These are phyloP conservation scores for Lodderomyces elongisporus DNA, from an alignment of 1,139 yeast genomes.

Conservation along the genomic window DNA sequence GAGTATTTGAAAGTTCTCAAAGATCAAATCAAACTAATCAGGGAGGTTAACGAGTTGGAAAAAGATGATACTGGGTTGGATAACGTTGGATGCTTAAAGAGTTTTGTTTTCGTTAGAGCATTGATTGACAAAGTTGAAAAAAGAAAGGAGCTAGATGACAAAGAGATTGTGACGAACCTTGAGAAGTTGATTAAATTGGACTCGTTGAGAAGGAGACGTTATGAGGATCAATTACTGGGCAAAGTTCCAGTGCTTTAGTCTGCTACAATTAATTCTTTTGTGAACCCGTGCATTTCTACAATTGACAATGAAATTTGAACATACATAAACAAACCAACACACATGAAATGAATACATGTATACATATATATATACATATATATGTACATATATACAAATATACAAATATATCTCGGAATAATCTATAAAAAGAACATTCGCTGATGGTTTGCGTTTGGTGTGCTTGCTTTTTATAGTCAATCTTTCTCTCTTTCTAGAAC, in stretches of 20 bases:
- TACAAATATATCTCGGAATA: too few relatives aligned
- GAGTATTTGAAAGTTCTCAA: constrained; percentile 29
- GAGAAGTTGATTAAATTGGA: constrained; percentile 52
- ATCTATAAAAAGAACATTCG: too few relatives aligned
- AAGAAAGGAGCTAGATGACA: constrained; percentile 14
- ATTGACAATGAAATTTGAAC: neutral
- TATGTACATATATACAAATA: too few relatives aligned
- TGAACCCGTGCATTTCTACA: neutral
- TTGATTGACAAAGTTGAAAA: constrained; percentile 18
- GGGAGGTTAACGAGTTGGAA: constrained; percentile 58
- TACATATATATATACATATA: too few relatives aligned
- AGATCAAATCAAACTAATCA: constrained; percentile 34
- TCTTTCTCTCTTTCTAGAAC: too few relatives aligned
- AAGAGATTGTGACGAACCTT: constrained; percentile 26
- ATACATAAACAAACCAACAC: too few relatives aligned
- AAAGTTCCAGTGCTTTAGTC: constrained; percentile 1
- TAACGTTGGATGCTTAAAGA: constrained; percentile 67
- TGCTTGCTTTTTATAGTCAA: too few relatives aligned
- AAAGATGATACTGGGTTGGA: constrained; percentile 52
- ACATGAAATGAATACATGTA: too few relatives aligned
- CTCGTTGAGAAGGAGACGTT: constrained; percentile 64
- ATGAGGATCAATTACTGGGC: constrained; percentile 35
- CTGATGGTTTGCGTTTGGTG: too few relatives aligned
- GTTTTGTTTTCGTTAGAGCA: constrained; percentile 41
- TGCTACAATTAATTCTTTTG: neutral